Evolutionary conservation across 2,329 filamentous ascomycete genomes (phyloP).

Genomic region (Talaromyces sp.): DNA sequence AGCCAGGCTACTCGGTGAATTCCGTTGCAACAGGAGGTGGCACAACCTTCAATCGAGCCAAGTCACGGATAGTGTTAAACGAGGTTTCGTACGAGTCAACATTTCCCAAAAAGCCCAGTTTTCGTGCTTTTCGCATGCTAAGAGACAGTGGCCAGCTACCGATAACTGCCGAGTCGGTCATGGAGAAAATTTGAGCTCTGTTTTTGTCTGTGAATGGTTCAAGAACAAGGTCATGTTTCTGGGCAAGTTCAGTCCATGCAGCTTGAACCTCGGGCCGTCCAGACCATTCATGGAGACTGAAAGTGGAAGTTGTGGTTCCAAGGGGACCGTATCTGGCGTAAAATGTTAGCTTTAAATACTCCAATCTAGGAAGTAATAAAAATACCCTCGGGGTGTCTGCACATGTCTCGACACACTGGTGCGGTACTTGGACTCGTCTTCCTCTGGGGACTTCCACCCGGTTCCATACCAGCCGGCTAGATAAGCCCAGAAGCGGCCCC

Average conservation of each 20-base stretch:
- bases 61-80: constrained; percentile 10
- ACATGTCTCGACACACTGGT: constrained; percentile 1
- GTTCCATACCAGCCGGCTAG: constrained; percentile 6
- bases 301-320: constrained; percentile 1
- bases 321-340: constrained; percentile 2
- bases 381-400: constrained; percentile 4
- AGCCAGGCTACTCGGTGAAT: neutral
- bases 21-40: neutral
- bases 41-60: constrained; percentile 12
- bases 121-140: constrained; percentile 16
- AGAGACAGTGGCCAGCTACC: constrained; percentile 15
- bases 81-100: constrained; percentile 13
- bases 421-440: constrained; percentile 4
- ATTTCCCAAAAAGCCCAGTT: constrained; percentile 14
- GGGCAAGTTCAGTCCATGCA: constrained; percentile 1
- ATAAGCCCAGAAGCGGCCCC: constrained; percentile 4
- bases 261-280: neutral
- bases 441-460: neutral
- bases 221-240: constrained; percentile 5
- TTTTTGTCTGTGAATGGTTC: neutral
- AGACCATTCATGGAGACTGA: constrained; percentile 4
- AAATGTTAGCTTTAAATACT: neutral
- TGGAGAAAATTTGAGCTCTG: constrained; percentile 3
- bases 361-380: neutral
- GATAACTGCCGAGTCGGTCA: constrained; percentile 15